phyloP scores from a whole-genome alignment of 2,329 filamentous ascomycete species.

The Colletotrichum phormii region DNA sequence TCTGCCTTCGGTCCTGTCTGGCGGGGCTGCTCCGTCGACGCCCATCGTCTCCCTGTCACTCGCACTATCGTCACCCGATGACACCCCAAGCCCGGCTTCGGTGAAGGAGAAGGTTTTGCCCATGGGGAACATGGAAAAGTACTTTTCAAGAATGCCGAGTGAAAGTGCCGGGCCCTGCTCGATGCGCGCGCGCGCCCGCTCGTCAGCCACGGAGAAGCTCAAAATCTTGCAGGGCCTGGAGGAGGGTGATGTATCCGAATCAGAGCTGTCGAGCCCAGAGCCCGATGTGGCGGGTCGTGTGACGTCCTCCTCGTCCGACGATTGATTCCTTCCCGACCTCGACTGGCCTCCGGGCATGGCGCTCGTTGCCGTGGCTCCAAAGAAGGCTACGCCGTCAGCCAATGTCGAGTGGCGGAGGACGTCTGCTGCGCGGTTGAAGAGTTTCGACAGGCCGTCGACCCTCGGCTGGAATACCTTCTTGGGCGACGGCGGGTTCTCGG shows the following conservation, averaged over 20 bases:
- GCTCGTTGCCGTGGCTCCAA: conserved; percentile 43
- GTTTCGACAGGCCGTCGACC: conserved; percentile 39
- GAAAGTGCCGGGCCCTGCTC: conserved; percentile 44
- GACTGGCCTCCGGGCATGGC: conserved; percentile 20
- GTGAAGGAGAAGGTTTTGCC: conserved; percentile 47
- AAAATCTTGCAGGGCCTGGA: conserved; percentile 45
- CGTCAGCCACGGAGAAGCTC: conserved; percentile 43
- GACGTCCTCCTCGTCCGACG: conserved; percentile 38
- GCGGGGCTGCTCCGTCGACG: neutral
- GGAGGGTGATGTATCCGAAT: conserved; percentile 43
- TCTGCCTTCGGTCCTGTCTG: conserved; percentile 5
- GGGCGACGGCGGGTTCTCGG: conserved; percentile 4
- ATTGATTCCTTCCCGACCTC: conserved; percentile 8
- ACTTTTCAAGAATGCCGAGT: conserved; percentile 44
- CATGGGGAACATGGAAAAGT: conserved; percentile 45
- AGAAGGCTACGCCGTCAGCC: conserved; percentile 46
- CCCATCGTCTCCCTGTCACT: conserved; percentile 41
- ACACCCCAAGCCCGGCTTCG: conserved; percentile 42
- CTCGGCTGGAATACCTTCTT: conserved; percentile 29
- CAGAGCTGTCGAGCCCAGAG: conserved; percentile 44
- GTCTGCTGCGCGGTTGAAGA: conserved; percentile 45
- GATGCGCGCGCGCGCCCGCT: conserved; percentile 40
- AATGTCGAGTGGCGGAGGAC: conserved; percentile 45
- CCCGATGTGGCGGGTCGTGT: conserved; percentile 30
- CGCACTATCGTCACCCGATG: conserved; percentile 47